These are phyloP conservation scores for Byssochlamys sp. DNA, from an alignment of 2,329 filamentous ascomycete species.

Conservation along the genomic window DNA sequence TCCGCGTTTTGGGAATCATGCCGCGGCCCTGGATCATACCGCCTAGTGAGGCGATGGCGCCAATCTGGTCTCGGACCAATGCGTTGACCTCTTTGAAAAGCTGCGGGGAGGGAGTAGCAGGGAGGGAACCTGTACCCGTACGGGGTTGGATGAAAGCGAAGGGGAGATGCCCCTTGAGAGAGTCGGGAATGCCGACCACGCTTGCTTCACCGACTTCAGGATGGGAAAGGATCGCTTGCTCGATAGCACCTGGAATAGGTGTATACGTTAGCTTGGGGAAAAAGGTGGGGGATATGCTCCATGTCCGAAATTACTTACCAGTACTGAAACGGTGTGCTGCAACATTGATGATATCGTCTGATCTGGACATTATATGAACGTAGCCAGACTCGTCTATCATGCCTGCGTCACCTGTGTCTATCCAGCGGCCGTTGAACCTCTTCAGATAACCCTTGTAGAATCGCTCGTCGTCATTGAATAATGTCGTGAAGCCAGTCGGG, in stretches of 20 bases:
- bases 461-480: slow-evolving; percentile 76
- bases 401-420: slow-evolving; percentile 86
- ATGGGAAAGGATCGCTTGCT: slow-evolving; percentile 80
- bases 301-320: slow-evolving; percentile 42
- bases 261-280: neutral
- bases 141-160: slow-evolving; percentile 72
- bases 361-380: slow-evolving; percentile 53
- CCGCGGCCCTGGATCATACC: slow-evolving; percentile 75
- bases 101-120: slow-evolving; percentile 28
- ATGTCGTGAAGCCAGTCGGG: slow-evolving; percentile 72
- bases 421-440: slow-evolving; percentile 69
- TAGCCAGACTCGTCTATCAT: slow-evolving; percentile 68
- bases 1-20: slow-evolving; percentile 85
- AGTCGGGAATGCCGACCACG: slow-evolving; percentile 75
- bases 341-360: slow-evolving; percentile 91
- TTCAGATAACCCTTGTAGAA: slow-evolving; percentile 80
- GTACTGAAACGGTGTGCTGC: slow-evolving; percentile 85
- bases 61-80: slow-evolving; percentile 69
- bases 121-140: slow-evolving; percentile 27
- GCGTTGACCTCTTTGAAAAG: slow-evolving; percentile 38
- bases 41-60: slow-evolving; percentile 73
- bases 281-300: neutral
- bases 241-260: slow-evolving; percentile 59
- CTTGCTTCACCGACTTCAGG: slow-evolving; percentile 71
- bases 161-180: slow-evolving; percentile 79